Base-by-base conservation (phyloP, 2,329 filamentous ascomycete genomes). In the Arachnomyces sp. region DNA sequence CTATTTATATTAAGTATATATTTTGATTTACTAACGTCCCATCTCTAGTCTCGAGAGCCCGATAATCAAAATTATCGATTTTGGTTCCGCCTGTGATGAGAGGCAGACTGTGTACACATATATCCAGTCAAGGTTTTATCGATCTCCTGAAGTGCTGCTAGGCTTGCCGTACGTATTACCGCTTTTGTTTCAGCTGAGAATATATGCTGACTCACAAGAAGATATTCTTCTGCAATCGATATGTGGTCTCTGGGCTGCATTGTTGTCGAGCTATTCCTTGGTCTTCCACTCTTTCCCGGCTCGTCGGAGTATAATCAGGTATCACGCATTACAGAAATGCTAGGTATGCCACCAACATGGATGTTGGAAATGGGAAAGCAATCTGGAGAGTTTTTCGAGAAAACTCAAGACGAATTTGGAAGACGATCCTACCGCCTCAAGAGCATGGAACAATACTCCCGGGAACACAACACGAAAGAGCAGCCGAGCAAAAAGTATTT, bases 401-500 rank as follows among this genome's bases (percentile, higher is more conserved):
- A 95, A 67, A 73, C 74, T 11, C 78, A 82, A 48, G 92, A 98
- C 57, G 92, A 98, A 57, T 98, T 86, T 56, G 90, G 90, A 30
- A 79, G 92, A 49, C 83, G 88, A 53, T 89, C 82, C 5, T 95
- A 95, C 61, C 80, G 90, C 39, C 71, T 98, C 30, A 98, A 98
- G 71, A 87, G 84, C 50, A 93, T 98, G 86, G 92, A 98, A 59
- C 88, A 95, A 61, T 98, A 96, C 62, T 90, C 92, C 12, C 75
- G 90, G 42, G 92, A 98, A 60, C 92, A 95, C 60, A 85, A 85
- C 44, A 92, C 88, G 28, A 98, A 98, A 62, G 92, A 98, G 64
- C 92, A 96, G 62, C 92, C 92, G 15, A 98, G 92, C 77, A 98
- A 98, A 73, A 96, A 96, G 67, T 98, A 98, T 64, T 98, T 98